These are phyloP conservation scores for Arthonia radiata DNA, from an alignment of 495 filamentous ascomycete genomes.

Conservation along the genomic window DNA sequence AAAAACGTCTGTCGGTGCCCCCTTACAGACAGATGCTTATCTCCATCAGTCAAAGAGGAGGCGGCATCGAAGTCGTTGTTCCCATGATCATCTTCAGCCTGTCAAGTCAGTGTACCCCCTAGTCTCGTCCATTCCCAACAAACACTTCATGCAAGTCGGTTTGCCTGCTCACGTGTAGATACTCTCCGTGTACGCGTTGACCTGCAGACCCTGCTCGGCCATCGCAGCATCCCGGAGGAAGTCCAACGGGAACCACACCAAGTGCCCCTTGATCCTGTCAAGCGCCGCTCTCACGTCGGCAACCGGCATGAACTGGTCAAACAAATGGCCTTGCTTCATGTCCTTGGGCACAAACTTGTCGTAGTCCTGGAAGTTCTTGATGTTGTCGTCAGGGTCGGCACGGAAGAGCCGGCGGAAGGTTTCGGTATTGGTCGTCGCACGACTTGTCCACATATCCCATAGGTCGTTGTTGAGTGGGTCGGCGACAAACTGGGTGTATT, in stretches of 20 bases:
- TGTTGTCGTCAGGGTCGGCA: slow-evolving; percentile 66
- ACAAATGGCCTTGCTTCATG: slow-evolving; percentile 62
- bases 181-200: slow-evolving; percentile 49
- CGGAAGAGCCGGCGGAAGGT: slow-evolving; percentile 79
- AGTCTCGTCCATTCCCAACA: too few relatives aligned
- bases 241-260: slow-evolving; percentile 88
- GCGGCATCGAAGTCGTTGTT: too few relatives aligned
- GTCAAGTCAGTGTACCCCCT: too few relatives aligned
- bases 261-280: slow-evolving; percentile 58
- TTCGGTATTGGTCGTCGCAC: slow-evolving; percentile 55
- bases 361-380: slow-evolving; percentile 76
- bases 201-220: slow-evolving; percentile 65
- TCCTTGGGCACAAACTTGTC: slow-evolving; percentile 35
- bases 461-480: slow-evolving; percentile 60
- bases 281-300: slow-evolving; percentile 49
- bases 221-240: slow-evolving; percentile 67
- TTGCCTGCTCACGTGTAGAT: slow-evolving; percentile 37
- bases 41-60: too few relatives aligned
- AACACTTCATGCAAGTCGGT: too few relatives aligned
- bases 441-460: slow-evolving; percentile 64
- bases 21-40: too few relatives aligned
- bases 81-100: too few relatives aligned
- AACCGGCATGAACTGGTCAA: slow-evolving; percentile 43
- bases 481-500: slow-evolving; percentile 30
- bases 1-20: too few relatives aligned